A percentile compares a stretch with the other conserved stretches of the same genome.
Evolutionary conservation across 345 rosid genomes (phyloP).

Genomic region (Boechera divaricarpa): DNA sequence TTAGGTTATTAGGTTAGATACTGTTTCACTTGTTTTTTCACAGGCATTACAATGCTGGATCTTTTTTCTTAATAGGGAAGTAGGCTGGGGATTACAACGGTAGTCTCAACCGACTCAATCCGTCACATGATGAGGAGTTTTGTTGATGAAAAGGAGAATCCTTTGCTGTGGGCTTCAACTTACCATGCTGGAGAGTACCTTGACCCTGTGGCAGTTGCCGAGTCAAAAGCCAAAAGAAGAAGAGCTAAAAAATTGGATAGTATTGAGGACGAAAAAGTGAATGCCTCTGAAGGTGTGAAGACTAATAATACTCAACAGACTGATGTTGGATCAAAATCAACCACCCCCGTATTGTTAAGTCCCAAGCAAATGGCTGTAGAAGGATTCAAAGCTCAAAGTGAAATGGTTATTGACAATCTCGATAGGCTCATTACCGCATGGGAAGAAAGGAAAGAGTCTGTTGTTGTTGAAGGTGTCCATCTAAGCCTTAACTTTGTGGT

Average conservation of each 20-base stretch:
- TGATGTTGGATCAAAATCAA: slow-evolving; percentile 49
- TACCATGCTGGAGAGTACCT: slow-evolving; percentile 96
- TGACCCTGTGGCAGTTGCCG: slow-evolving; percentile 92
- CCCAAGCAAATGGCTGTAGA: slow-evolving; percentile 94
- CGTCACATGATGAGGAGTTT: slow-evolving; percentile 99
- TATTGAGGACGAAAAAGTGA: slow-evolving; percentile 53
- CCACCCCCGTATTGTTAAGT: slow-evolving; percentile 56
- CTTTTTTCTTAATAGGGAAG: slow-evolving; percentile 49
- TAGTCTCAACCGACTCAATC: slow-evolving; percentile 92
- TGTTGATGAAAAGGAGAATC: slow-evolving; percentile 87
- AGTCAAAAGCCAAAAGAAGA: slow-evolving; percentile 81
- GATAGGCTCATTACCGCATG: slow-evolving; percentile 93
- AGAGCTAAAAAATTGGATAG: slow-evolving; percentile 72
- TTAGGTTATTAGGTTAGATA: not conserved
- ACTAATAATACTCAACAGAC: slow-evolving; percentile 45
- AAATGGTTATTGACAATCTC: slow-evolving; percentile 99
- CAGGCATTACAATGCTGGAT: not conserved
- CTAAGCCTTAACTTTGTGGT: slow-evolving; percentile 99
- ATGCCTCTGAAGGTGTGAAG: slow-evolving; percentile 51
- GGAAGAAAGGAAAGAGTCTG: slow-evolving; percentile 98
- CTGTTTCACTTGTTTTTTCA: not conserved
- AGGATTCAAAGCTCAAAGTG: slow-evolving; percentile 99
- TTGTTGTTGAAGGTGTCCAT: slow-evolving; percentile 98
- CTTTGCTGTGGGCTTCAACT: slow-evolving; percentile 98
- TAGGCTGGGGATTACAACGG: slow-evolving; percentile 93